Evolutionary conservation across 129 eudicot genomes (phyloP).

Genomic region (Solidago caesia): DNA sequence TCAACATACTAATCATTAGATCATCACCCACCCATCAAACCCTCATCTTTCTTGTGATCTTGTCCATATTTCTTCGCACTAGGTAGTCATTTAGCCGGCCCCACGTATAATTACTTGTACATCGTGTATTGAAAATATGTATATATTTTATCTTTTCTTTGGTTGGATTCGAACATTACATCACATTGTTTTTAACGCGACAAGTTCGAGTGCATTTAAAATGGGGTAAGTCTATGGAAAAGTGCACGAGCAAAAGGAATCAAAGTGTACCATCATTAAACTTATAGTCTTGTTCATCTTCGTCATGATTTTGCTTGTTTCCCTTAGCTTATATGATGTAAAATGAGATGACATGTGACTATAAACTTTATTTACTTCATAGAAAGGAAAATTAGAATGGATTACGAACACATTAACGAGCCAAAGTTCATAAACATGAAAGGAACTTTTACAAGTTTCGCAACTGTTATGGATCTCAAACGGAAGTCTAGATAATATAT

Average conservation of each 20-base stretch:
- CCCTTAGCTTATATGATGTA: no score
- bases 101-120: background rate
- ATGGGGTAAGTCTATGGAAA: background rate
- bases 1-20: constrained; percentile 38
- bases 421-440: no score
- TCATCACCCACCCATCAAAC: constrained; percentile 32
- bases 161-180: background rate
- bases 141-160: no score
- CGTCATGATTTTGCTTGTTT: constrained; percentile 10
- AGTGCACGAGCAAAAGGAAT: background rate
- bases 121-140: no score
- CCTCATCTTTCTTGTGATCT: constrained; percentile 29
- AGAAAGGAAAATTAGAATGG: no score
- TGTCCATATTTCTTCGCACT: constrained; percentile 25
- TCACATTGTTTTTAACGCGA: background rate
- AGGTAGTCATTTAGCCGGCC: constrained; percentile 3
- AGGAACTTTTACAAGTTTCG: no score
- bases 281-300: constrained; percentile 11
- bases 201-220: constrained; percentile 1
- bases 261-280: constrained; percentile 4
- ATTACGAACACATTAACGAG: no score
- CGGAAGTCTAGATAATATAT: no score
- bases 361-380: no score
- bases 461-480: no score
- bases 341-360: no score